A percentile compares a stretch with the other conserved stretches of the same genome.
Evolutionary conservation across 1,139 yeast genomes (phyloP).

Genomic region (Blastobotrys apis): DNA sequence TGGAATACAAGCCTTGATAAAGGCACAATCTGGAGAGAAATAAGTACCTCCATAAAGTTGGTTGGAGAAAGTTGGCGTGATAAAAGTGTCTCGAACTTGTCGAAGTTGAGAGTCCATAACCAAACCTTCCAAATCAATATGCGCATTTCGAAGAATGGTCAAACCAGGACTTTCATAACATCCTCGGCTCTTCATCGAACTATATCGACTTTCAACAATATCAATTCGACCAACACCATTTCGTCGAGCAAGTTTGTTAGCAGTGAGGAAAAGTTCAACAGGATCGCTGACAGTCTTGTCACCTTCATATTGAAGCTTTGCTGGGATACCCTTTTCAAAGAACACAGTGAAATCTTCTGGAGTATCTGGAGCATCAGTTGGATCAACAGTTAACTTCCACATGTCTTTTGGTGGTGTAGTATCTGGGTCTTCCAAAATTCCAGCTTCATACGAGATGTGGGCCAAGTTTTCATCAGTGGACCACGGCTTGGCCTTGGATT

Average conservation of each 20-base stretch:
- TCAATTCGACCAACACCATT: slow-evolving; percentile 99
- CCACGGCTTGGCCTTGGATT: slow-evolving; percentile 99
- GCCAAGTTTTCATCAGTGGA: slow-evolving; percentile 99
- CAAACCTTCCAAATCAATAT: slow-evolving; percentile 88
- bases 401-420: slow-evolving; percentile 98
- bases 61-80: slow-evolving; percentile 86
- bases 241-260: slow-evolving; percentile 94
- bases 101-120: slow-evolving; percentile 97
- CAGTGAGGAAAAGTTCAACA: slow-evolving; percentile 86
- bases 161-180: slow-evolving; percentile 99
- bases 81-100: slow-evolving; percentile 92
- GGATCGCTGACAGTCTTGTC: slow-evolving; percentile 69
- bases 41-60: slow-evolving; percentile 94
- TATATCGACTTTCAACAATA: slow-evolving; percentile 97
- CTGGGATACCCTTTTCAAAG: slow-evolving; percentile 84
- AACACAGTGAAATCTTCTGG: slow-evolving; percentile 86
- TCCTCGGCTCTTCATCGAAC: slow-evolving; percentile 98
- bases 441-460: slow-evolving; percentile 97
- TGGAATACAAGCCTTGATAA: slow-evolving; percentile 83
- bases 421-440: slow-evolving; percentile 96
- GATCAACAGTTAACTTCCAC: slow-evolving; percentile 99
- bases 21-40: slow-evolving; percentile 98
- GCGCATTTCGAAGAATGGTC: slow-evolving; percentile 88
- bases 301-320: slow-evolving; percentile 63
- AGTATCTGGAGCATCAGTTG: slow-evolving; percentile 85